A percentile compares a stretch with the other conserved stretches of the same genome.
Evolutionary conservation across 106 monocot genomes (phyloP).

Genomic region (Dioscorea alata): DNA sequence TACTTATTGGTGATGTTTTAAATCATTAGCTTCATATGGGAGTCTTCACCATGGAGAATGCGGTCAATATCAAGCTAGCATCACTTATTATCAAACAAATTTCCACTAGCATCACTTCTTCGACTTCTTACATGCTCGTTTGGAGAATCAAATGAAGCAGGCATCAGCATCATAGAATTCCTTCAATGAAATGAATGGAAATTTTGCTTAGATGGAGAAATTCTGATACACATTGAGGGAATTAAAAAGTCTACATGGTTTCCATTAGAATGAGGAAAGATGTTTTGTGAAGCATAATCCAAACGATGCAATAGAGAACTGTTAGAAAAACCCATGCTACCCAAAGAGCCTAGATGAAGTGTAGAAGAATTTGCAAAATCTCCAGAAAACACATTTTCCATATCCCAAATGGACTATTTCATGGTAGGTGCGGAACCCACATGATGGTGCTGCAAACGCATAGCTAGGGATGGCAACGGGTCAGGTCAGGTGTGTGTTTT

Average conservation of each 20-base stretch:
- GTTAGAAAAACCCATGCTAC: constrained; percentile 50
- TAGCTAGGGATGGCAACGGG: too few species aligned
- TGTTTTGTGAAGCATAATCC: constrained; percentile 44
- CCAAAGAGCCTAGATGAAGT: constrained; percentile 67
- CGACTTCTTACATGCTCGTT: constrained; percentile 57
- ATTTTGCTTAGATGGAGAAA: constrained; percentile 58
- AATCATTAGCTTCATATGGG: constrained; percentile 88
- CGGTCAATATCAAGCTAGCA: constrained; percentile 86
- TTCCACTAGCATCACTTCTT: constrained; percentile 40
- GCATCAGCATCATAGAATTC: constrained; percentile 39
- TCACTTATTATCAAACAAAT: constrained; percentile 70
- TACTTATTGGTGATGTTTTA: constrained; percentile 99
- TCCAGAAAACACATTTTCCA: constrained; percentile 19
- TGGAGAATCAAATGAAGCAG: constrained; percentile 29
- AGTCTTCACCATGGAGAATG: constrained; percentile 73
- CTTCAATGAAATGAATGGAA: constrained; percentile 51
- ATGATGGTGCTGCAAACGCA: constrained; percentile 45
- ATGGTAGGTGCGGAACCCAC: constrained; percentile 82
- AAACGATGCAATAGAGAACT: constrained; percentile 39
- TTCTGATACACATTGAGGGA: constrained; percentile 32
- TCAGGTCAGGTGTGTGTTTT: too few species aligned
- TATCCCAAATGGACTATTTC: constrained; percentile 64
- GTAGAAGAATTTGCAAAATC: constrained; percentile 21
- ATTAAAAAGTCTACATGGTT: constrained; percentile 43
- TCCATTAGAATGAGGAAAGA: constrained; percentile 35